A percentile compares a stretch with the other conserved stretches of the same genome.
These are phyloP conservation scores for Ophiostoma sp. DNA, from an alignment of 2,329 filamentous ascomycete genomes.

Conservation along the genomic window DNA sequence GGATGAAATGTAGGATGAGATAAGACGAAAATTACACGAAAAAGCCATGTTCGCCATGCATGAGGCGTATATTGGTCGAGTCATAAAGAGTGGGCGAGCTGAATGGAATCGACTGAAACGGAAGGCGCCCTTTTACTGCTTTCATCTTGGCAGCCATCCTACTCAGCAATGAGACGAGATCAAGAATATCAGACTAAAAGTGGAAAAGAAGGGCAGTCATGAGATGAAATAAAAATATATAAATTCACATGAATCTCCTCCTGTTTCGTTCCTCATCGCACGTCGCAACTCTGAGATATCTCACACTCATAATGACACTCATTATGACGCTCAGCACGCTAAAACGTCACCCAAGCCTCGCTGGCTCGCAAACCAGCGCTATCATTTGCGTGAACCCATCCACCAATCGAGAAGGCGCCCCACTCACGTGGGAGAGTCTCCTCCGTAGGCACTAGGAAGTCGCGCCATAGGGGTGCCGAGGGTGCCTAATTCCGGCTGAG, in stretches of 20 bases:
- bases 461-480: conserved; percentile 16
- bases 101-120: background rate
- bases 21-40: background rate
- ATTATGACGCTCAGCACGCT: background rate
- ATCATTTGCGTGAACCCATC: background rate
- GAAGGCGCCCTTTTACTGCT: background rate
- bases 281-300: background rate
- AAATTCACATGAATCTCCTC: background rate
- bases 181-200: background rate
- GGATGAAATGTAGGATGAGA: background rate
- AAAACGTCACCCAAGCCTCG: background rate
- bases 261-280: background rate
- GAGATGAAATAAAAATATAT: background rate
- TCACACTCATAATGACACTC: background rate
- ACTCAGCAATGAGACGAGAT: background rate
- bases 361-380: background rate
- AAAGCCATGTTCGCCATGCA: background rate
- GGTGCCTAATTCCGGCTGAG: conserved; percentile 19
- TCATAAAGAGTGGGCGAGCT: background rate
- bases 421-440: conserved; percentile 13
- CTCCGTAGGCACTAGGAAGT: background rate
- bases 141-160: background rate
- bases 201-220: background rate
- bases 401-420: background rate
- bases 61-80: background rate